Conservation (phyloP, 129 eudicot genomes). For the Scalesia atractyloides region DNA sequence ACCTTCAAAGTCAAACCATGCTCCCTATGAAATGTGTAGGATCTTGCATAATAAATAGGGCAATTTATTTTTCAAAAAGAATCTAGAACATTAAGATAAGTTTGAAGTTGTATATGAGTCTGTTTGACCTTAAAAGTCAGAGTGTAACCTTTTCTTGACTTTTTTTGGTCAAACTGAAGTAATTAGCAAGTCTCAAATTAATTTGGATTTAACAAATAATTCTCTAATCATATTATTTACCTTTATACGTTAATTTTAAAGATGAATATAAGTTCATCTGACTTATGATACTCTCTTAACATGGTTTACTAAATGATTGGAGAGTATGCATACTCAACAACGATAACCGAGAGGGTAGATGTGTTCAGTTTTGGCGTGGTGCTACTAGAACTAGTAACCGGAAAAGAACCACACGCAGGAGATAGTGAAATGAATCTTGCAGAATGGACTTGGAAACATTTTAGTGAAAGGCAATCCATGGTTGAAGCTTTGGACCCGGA, state of each 20-base stretch:
- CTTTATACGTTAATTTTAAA: background rate
- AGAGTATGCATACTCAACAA: slow-evolving; percentile 79
- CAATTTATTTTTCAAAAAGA: too few species aligned
- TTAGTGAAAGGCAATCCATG: slow-evolving; percentile 52
- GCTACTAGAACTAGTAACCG: slow-evolving; percentile 76
- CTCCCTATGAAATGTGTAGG: too few species aligned
- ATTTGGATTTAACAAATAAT: slow-evolving; percentile 1
- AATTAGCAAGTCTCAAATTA: slow-evolving; percentile 1
- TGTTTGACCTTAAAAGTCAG: slow-evolving; percentile 10
- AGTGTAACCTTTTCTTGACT: slow-evolving; percentile 6
- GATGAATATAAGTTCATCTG: slow-evolving; percentile 5
- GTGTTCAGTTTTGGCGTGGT: slow-evolving; percentile 91
- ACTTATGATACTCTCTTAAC: slow-evolving; percentile 10
- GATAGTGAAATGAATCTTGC: slow-evolving; percentile 62
- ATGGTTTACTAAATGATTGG: slow-evolving; percentile 19
- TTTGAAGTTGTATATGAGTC: background rate
- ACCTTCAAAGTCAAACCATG: too few species aligned
- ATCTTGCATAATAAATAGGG: too few species aligned
- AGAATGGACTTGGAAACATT: slow-evolving; percentile 87
- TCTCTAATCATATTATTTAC: background rate
- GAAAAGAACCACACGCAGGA: slow-evolving; percentile 73
- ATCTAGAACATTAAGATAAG: too few species aligned
- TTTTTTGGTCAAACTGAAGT: background rate
- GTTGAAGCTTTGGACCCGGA: slow-evolving; percentile 53
- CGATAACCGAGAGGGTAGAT: slow-evolving; percentile 67